Base-by-base conservation (phyloP, 148 eudicot species). In the Limonium bicolor region DNA sequence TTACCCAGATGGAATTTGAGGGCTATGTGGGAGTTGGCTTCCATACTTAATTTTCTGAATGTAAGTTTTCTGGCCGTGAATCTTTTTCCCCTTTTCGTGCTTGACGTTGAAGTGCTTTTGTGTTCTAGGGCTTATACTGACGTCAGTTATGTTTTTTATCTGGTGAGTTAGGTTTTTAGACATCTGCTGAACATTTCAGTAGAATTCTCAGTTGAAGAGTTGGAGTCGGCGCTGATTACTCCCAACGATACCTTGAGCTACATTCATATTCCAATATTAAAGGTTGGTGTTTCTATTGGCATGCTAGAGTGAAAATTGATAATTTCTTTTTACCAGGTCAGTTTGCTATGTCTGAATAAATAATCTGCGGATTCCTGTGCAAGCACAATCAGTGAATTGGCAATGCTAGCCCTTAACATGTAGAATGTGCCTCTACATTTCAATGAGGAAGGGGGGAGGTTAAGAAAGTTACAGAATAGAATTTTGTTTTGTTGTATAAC, bases 1-100 rank as follows among this genome's bases (percentile, higher is more conserved):
- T 55, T 73, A 54, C 73, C 82, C 1, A 59, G 95, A 68, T 75
- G 99, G 95, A 55, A 54, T 10, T 63, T 85, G 53, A 67, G 99
- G 64, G 66, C 84, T 7, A 85, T 81, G 99, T 90, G 93, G 82
- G 80, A 90, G 50, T 53, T 90, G 70, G 99, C 93, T 53, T 90
- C 99, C 0, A 54, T 85, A 50, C 73, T 90, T 25, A 66, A 88
- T 70, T 88, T 88, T 54, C 51, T 88, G 20, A 72, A 88, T 74
- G 96, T 87, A 39, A 64, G 77, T 68, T 50, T 26, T 15, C 4
- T 26, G 2, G n/a, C 41, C 33, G 6, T 41, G 47, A 29, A 40
- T 21, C 38, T 33, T 56, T 48, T 7, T 20, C 5, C 41, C 17
- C 19, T 25, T 45, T 18, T 34, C 39, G 56, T 32, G 28, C 38